Conservation (phyloP, 352 stramenopile species). For the Globisporangium cystogenes region DNA sequence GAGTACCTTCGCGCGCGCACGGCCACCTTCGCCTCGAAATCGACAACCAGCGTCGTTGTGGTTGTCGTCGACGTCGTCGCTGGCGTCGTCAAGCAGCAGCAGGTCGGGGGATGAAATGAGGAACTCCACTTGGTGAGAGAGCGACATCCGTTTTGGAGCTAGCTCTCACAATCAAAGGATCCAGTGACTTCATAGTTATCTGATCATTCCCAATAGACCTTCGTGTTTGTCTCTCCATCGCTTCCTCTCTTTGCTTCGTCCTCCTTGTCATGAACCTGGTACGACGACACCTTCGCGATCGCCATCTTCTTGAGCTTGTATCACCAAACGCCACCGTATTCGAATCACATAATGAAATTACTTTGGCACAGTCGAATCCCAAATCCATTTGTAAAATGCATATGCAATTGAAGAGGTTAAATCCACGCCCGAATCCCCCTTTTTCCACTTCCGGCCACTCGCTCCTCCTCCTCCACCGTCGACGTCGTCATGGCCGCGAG, state of each 20-base stretch:
- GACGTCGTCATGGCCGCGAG: too few relatives aligned
- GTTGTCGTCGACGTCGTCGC: neutral
- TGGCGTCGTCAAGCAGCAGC: neutral
- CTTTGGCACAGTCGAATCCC: neutral
- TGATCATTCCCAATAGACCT: constrained; percentile 39
- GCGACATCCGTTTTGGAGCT: constrained; percentile 64
- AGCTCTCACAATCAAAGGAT: constrained; percentile 78
- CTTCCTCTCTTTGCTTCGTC: neutral
- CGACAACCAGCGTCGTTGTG: neutral
- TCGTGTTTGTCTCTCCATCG: neutral
- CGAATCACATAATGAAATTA: neutral
- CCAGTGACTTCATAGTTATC: constrained; percentile 89
- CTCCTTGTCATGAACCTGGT: neutral
- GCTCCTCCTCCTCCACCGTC: neutral
- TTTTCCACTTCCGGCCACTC: neutral
- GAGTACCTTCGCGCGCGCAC: constrained; percentile 40
- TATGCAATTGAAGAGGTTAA: neutral
- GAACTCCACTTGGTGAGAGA: constrained; percentile 63
- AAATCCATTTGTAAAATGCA: neutral
- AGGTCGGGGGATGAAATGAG: constrained; percentile 54
- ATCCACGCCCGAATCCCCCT: neutral
- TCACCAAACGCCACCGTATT: too few relatives aligned
- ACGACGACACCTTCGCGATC: too few relatives aligned
- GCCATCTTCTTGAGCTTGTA: too few relatives aligned
- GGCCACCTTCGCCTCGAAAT: neutral